Percentiles rank a stretch among this genome's conserved stretches.
phyloP scores from a whole-genome alignment of 2,329 filamentous ascomycete species.

The Penicillium sp. region DNA sequence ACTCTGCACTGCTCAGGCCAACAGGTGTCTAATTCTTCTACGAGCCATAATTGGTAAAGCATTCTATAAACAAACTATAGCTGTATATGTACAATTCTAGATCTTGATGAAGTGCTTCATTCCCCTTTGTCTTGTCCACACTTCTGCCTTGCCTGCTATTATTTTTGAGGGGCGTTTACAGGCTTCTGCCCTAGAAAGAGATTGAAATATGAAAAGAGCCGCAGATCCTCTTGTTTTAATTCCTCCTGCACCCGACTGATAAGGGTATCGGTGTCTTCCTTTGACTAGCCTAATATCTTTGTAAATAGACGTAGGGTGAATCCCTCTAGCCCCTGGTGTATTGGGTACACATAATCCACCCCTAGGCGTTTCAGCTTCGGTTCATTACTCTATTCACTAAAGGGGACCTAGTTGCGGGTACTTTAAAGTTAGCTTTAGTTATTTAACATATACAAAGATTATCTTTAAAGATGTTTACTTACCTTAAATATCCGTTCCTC shows the following conservation, averaged over 20 bases:
- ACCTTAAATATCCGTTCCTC: background rate
- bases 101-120: too few species aligned
- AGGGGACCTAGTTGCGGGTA: background rate
- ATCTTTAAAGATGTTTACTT: background rate
- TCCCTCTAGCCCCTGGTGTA: background rate
- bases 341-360: background rate
- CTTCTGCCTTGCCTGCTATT: too few species aligned
- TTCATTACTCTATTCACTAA: background rate
- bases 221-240: background rate
- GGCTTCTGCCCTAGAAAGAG: background rate
- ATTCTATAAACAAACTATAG: too few species aligned
- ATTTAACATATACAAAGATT: too few species aligned
- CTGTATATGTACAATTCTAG: too few species aligned
- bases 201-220: background rate
- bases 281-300: background rate
- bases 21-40: too few species aligned
- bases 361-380: background rate
- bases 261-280: background rate
- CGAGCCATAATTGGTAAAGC: too few species aligned
- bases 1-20: too few species aligned
- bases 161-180: too few species aligned
- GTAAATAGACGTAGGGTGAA: conserved; percentile 1
- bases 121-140: too few species aligned
- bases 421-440: background rate
- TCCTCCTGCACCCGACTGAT: background rate